phyloP scores from a whole-genome alignment of 2,329 filamentous ascomycete genomes.

The Diaporthe caulivora region DNA sequence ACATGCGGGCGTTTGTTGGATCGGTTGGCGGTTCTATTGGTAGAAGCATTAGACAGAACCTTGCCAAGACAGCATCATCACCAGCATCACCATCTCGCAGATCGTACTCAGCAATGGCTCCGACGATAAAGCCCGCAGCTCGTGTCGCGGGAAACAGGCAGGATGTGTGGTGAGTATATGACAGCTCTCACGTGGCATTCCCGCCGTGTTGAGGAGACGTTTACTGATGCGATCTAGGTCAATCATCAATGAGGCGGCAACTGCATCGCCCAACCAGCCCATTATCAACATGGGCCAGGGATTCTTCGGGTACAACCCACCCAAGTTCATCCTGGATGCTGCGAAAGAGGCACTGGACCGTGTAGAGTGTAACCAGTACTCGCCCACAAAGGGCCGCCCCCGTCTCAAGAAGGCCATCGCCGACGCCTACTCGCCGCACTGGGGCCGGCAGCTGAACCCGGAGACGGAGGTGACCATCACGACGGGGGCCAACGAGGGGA shows the following conservation, averaged over 20 bases:
- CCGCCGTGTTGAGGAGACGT: background rate
- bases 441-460: constrained; percentile 84
- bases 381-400: constrained; percentile 92
- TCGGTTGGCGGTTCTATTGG: constrained; percentile 23
- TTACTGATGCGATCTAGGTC: constrained; percentile 50
- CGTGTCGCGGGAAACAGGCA: constrained; percentile 54
- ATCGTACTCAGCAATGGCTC: constrained; percentile 49
- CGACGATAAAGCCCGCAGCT: constrained; percentile 53
- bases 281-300: constrained; percentile 69
- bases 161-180: constrained; percentile 53
- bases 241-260: constrained; percentile 66
- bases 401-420: constrained; percentile 93
- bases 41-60: constrained; percentile 25
- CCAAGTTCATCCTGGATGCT: constrained; percentile 88
- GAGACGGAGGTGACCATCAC: constrained; percentile 96
- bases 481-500: constrained; percentile 90
- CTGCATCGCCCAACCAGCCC: constrained; percentile 62
- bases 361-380: constrained; percentile 99
- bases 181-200: background rate
- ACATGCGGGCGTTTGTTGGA: constrained; percentile 34
- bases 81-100: constrained; percentile 39
- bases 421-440: constrained; percentile 90
- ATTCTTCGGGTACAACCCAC: constrained; percentile 95
- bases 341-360: constrained; percentile 89
- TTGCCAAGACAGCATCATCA: background rate